Evolutionary conservation across 2,329 filamentous ascomycete genomes (phyloP), one percentile per base, ranked within the genome.

Genomic region (Hypocreales sp.): DNA sequence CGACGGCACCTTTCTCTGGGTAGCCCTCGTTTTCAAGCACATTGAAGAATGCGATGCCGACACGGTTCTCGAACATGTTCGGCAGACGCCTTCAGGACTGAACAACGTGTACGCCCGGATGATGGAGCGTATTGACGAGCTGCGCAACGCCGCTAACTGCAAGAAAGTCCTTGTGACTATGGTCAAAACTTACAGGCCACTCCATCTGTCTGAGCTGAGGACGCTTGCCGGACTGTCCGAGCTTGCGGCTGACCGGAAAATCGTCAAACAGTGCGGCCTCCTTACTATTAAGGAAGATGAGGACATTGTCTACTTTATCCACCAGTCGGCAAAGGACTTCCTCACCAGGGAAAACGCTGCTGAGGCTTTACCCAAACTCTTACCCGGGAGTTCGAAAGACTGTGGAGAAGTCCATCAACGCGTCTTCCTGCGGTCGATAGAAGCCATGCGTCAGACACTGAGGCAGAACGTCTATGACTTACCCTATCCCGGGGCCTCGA

Each of bases 301-400:
- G 4, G 31, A 25, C 3, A 39, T 14, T 1, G 29, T 60, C 6
- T 53, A 41, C 28, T 50, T 58, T 34, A 41, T 62, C 2, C 55
- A 63, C 33, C 46, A 58, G 28, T 60, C 55, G 3, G 58, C 53
- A 1, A 57, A 58, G 34, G 55, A 61, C 16, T 34, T 31, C 15
- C 15, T 34, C n/a, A n/a, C n/a, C n/a, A n/a, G n/a, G n/a, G n/a
- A n/a, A n/a, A n/a, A n/a, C n/a, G n/a, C n/a, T n/a, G n/a, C n/a
- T n/a, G n/a, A n/a, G n/a, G n/a, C n/a, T n/a, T n/a, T n/a, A n/a
- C n/a, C n/a, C n/a, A n/a, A n/a, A n/a, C n/a, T n/a, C n/a, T n/a
- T n/a, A n/a, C n/a, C n/a, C n/a, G n/a, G n/a, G n/a, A n/a, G n/a
- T n/a, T n/a, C n/a, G n/a, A n/a, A n/a, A n/a, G n/a, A n/a, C n/a